Conservation (phyloP, 352 stramenopile genomes). For the Phytopythium mirpurense region DNA sequence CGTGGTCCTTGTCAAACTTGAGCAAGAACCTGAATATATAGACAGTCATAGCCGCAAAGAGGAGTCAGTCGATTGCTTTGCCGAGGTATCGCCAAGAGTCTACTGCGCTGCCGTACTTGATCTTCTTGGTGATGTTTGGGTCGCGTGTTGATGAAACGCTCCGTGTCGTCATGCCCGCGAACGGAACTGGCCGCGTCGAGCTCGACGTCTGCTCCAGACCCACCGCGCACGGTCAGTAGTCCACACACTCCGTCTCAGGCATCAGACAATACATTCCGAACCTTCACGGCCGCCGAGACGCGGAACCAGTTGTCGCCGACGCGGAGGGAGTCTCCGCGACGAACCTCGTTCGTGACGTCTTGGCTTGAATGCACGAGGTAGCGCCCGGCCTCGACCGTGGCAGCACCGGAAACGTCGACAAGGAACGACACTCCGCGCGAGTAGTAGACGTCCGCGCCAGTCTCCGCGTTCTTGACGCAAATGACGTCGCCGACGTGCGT, state of each 20-base stretch:
- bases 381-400: slow-evolving; percentile 67
- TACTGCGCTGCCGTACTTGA: slow-evolving; percentile 22
- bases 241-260: no score
- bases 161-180: slow-evolving; percentile 66
- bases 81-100: no score
- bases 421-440: slow-evolving; percentile 56
- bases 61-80: no score
- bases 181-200: slow-evolving; percentile 51
- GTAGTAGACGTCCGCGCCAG: slow-evolving; percentile 75
- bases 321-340: slow-evolving; percentile 64
- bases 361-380: slow-evolving; percentile 61
- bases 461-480: slow-evolving; percentile 81
- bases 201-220: slow-evolving; percentile 38
- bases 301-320: slow-evolving; percentile 81
- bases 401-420: slow-evolving; percentile 66
- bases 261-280: slow-evolving; percentile 8
- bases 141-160: slow-evolving; percentile 79
- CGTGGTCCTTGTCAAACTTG: slow-evolving; percentile 80
- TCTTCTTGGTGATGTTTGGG: slow-evolving; percentile 80
- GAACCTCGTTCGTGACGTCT: slow-evolving; percentile 64
- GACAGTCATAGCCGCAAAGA: no score
- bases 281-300: slow-evolving; percentile 71
- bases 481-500: slow-evolving; percentile 75
- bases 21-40: slow-evolving; percentile 74
- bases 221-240: background rate